A percentile compares a stretch with the other conserved stretches of the same genome.
Evolutionary conservation across 805 yeast genomes (phyloP).

Genomic region (Candida patagonica): DNA sequence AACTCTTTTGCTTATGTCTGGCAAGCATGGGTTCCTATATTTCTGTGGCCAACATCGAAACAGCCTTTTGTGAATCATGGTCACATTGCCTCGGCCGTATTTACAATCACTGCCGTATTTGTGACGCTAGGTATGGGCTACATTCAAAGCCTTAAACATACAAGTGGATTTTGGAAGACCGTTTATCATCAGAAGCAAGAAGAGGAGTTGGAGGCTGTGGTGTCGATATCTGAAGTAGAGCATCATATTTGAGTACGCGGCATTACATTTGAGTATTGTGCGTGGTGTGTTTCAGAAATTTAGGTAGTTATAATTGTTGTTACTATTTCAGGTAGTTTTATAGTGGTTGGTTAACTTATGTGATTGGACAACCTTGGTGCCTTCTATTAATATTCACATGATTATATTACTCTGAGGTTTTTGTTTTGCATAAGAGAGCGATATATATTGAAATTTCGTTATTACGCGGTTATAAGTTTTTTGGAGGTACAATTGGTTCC

Average conservation of each 20-base stretch:
- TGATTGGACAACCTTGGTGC: no score
- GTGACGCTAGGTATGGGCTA: neutral
- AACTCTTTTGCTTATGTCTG: slow-evolving; percentile 8
- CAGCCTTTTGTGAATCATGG: slow-evolving; percentile 7
- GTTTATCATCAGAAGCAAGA: neutral
- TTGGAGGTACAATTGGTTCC: no score
- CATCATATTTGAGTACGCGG: neutral
- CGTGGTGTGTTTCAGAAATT: no score
- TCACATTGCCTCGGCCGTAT: neutral
- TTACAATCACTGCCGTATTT: neutral
- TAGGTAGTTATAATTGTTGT: no score
- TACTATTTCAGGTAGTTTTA: no score
- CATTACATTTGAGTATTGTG: neutral
- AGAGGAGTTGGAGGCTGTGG: neutral
- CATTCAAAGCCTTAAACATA: neutral
- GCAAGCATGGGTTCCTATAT: slow-evolving; percentile 8
- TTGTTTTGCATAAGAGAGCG: no score
- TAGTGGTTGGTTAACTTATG: no score
- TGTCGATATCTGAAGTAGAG: neutral
- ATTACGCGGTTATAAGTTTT: no score
- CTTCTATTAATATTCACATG: no score
- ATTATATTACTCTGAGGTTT: no score
- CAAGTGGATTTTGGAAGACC: neutral
- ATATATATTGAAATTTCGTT: no score
- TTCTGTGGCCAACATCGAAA: slow-evolving; percentile 7